phyloP scores from a whole-genome alignment of 192 early-diverging fungal genomes.

The Gigaspora rosea region DNA sequence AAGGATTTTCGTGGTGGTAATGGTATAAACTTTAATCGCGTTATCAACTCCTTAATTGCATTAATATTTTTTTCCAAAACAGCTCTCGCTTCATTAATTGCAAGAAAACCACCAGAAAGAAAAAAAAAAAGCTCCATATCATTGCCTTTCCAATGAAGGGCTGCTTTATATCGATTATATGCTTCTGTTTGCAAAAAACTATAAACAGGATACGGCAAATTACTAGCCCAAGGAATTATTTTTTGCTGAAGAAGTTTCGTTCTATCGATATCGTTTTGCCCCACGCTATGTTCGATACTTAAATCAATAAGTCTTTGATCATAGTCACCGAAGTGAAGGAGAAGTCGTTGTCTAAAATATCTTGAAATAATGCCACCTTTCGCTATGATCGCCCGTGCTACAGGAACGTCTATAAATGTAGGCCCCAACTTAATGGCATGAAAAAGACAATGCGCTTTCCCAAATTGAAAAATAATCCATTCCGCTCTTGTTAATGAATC shows the following conservation, averaged over 20 bases:
- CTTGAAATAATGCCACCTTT: background rate
- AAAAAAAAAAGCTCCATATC: constrained; percentile 19
- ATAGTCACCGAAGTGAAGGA: background rate
- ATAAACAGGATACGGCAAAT: background rate
- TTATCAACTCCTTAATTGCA: background rate
- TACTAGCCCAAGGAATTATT: background rate
- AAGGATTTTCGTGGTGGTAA: background rate
- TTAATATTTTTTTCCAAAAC: background rate
- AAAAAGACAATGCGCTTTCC: constrained; percentile 1
- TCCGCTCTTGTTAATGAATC: background rate
- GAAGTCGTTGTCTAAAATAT: background rate
- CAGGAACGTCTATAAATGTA: background rate
- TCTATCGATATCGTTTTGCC: background rate
- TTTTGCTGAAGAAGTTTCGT: too few relatives aligned
- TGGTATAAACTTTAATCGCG: background rate
- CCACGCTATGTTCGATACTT: background rate
- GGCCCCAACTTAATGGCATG: background rate
- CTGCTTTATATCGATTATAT: background rate
- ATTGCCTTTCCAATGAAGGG: background rate
- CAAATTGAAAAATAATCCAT: background rate
- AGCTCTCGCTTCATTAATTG: background rate
- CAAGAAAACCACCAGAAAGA: background rate
- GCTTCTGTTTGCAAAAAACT: background rate
- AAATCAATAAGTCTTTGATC: background rate
- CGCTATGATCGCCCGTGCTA: background rate